Evolutionary conservation across 345 rosid genomes (phyloP).

Genomic region (Lepidium didymum): DNA sequence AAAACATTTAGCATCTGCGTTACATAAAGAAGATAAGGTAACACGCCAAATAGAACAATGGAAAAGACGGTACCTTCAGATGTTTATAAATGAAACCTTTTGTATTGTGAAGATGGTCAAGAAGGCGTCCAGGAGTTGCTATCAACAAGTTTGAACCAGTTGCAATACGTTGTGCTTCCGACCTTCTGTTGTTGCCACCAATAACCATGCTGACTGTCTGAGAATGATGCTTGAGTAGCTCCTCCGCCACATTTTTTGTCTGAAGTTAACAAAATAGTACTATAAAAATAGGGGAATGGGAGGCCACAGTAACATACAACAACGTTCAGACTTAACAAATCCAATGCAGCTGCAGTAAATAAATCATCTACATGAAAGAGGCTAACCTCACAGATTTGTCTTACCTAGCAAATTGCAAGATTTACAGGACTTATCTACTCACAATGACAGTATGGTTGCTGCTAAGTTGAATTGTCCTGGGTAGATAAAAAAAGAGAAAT

Average conservation of each 20-base stretch:
- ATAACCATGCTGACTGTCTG: slow-evolving; percentile 83
- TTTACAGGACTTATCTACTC: background rate
- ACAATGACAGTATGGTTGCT: background rate
- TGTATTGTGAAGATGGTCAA: slow-evolving; percentile 92
- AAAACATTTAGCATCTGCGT: background rate
- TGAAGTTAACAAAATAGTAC: slow-evolving; percentile 20
- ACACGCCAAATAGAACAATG: background rate
- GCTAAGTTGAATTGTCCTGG: background rate
- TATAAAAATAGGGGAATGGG: background rate
- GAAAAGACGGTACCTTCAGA: slow-evolving; percentile 53
- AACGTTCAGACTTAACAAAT: background rate
- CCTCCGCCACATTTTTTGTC: slow-evolving; percentile 92
- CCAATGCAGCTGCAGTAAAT: background rate
- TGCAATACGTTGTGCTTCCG: slow-evolving; percentile 74
- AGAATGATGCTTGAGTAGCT: slow-evolving; percentile 84
- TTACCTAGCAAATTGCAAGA: background rate
- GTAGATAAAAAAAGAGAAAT: background rate
- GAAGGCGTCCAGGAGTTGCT: slow-evolving; percentile 97
- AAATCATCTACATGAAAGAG: background rate
- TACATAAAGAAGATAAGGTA: background rate
- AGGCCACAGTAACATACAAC: background rate
- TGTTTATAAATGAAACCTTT: slow-evolving; percentile 79
- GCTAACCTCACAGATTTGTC: background rate
- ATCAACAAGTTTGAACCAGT: slow-evolving; percentile 85
- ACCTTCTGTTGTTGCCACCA: slow-evolving; percentile 79